Conservation (phyloP, 2,329 filamentous ascomycete genomes). For the Didymella segeticola region DNA sequence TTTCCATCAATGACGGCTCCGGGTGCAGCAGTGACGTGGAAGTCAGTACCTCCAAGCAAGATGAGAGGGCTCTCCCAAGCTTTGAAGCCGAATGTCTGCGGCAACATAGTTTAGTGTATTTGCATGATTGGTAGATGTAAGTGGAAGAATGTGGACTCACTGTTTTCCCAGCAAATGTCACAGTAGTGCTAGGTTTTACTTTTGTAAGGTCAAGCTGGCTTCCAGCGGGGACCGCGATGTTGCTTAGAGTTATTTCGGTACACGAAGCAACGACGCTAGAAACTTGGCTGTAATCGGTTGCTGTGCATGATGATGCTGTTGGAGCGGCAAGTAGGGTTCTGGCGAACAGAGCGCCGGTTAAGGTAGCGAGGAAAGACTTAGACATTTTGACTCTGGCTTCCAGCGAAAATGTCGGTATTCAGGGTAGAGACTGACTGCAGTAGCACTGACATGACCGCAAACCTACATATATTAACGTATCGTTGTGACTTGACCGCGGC, state of each 20-base stretch:
- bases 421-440: background rate
- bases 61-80: slow-evolving; percentile 71
- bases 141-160: background rate
- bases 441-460: background rate
- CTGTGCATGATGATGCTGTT: slow-evolving; percentile 2
- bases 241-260: slow-evolving; percentile 61
- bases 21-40: slow-evolving; percentile 64
- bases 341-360: background rate
- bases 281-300: background rate
- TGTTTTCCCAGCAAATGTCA: slow-evolving; percentile 69
- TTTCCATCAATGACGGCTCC: slow-evolving; percentile 60
- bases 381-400: background rate
- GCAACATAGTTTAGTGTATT: slow-evolving; percentile 25
- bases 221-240: slow-evolving; percentile 65
- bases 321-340: background rate
- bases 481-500: background rate
- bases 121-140: background rate
- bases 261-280: slow-evolving; percentile 49
- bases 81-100: slow-evolving; percentile 62
- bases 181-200: slow-evolving; percentile 58
- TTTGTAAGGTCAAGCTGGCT: slow-evolving; percentile 64
- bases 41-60: slow-evolving; percentile 63
- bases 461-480: background rate
- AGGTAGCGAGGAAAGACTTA: background rate
- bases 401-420: background rate